Conservation (phyloP, 768 basidiomycete genomes). For the Mycena maculata region DNA sequence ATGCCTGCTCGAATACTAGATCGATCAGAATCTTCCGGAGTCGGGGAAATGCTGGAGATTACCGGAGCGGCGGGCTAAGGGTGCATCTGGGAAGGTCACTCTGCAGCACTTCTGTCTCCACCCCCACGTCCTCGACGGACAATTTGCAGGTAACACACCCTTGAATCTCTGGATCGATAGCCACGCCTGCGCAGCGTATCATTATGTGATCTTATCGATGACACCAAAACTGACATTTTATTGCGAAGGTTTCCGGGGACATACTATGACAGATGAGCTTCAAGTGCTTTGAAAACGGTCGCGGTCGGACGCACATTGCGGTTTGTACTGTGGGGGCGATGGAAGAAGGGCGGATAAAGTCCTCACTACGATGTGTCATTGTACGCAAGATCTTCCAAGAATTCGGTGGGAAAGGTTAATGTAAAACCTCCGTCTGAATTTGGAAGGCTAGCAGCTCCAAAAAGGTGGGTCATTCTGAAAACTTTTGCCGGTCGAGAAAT, state of each 20-base stretch:
- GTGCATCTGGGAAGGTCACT: not conserved
- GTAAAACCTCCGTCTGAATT: too few species aligned
- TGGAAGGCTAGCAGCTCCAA: too few species aligned
- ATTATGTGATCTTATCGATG: slow-evolving; percentile 14
- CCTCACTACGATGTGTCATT: slow-evolving; percentile 6
- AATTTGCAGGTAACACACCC: slow-evolving; percentile 15
- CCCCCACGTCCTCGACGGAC: not conserved
- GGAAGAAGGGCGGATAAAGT: too few species aligned
- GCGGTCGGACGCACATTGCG: too few species aligned
- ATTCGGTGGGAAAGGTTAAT: not conserved
- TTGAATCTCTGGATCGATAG: slow-evolving; percentile 3
- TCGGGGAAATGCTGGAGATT: not conserved
- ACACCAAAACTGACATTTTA: slow-evolving; percentile 6
- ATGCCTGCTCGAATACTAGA: slow-evolving; percentile 6
- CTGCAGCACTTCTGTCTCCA: not conserved
- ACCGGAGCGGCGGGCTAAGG: not conserved
- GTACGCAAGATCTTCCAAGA: not conserved
- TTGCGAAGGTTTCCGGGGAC: slow-evolving; percentile 14
- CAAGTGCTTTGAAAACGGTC: too few species aligned
- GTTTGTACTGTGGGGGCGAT: too few species aligned
- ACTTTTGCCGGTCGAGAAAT: too few species aligned
- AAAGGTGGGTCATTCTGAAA: too few species aligned
- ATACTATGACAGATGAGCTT: slow-evolving; percentile 1
- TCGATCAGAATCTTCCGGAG: not conserved
- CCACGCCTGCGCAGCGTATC: slow-evolving; percentile 1